Evolutionary conservation across 768 basidiomycete genomes (phyloP), one percentile per base, ranked within the genome.

Genomic region (Chiua virens): DNA sequence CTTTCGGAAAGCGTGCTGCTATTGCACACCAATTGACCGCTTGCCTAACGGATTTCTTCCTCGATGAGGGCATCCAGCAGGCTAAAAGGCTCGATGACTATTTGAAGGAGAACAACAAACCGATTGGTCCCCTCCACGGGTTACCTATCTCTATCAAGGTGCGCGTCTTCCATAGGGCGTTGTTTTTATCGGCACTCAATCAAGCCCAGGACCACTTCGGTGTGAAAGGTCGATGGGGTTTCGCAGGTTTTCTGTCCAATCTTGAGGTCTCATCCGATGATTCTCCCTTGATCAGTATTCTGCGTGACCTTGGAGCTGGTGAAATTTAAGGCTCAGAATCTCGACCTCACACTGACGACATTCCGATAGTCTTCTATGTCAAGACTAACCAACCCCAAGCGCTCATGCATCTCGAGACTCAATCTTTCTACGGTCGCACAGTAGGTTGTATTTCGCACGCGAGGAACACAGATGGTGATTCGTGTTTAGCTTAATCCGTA

Each of bases 1-100:
- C 79, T 1, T 79, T 75, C 51, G 72, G 62, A 45, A 79, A 79
- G 60, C 67, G 81, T n/a, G 79, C 80, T 10, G 72, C 74, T 15
- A 72, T 82, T 44, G 80, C 79, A 5, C 79, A 82, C 37, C 79
- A 79, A 51, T 56, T 80, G 25, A 58, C 64, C 4, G 56, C 60
- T 40, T 77, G 73, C 49, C 47, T 78, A 14, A 71, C 71, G 35
- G 75, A 76, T 52, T 70, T 76, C 51, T 78, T 78, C 61, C 65
- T 79, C 41, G 77, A 78, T 2, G 73, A 74, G 49, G 74, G 61
- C 0, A 60, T 75, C 34, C 59, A 54, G 45, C 68, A 63, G 39
- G 79, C 78, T 14, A 60, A 64, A 42, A 69, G 75, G 42, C 67
- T 80, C 17, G 78, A 79, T 37, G 69, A 68, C 7, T 63, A 74